These are phyloP conservation scores for Diaporthe amygdali DNA, from an alignment of 2,329 filamentous ascomycete species.

Conservation along the genomic window DNA sequence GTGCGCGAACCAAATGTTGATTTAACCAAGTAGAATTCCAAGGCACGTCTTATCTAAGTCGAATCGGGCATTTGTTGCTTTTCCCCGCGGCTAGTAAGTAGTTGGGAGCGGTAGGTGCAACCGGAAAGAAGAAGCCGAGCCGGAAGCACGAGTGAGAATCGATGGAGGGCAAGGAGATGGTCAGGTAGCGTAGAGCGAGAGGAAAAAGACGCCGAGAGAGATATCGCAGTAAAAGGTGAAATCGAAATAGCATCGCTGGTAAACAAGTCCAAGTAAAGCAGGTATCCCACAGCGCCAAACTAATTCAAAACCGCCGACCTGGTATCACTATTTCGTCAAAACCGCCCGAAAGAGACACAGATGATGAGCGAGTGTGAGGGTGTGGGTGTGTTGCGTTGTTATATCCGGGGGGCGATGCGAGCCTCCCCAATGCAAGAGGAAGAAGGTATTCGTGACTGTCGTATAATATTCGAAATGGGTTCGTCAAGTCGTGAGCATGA, in stretches of 20 bases:
- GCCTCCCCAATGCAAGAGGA: conserved; percentile 15
- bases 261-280: conserved; percentile 1
- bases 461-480: conserved; percentile 1
- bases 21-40: neutral
- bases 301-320: conserved; percentile 24
- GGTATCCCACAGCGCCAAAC: conserved; percentile 17
- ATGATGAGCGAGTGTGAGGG: conserved; percentile 19
- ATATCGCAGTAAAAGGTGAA: neutral
- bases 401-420: neutral
- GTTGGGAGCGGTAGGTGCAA: neutral
- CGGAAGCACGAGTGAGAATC: neutral
- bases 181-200: neutral
- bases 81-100: neutral
- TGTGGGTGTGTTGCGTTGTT: conserved; percentile 10
- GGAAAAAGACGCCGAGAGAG: neutral
- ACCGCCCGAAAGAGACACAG: conserved; percentile 1
- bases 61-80: conserved; percentile 8
- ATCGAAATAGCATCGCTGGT: neutral
- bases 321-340: conserved; percentile 24
- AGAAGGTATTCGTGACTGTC: conserved; percentile 6
- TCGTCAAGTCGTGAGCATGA: conserved; percentile 22
- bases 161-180: neutral
- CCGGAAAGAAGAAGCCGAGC: neutral
- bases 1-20: neutral
- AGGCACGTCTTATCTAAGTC: conserved; percentile 10